A percentile compares a stretch with the other conserved stretches of the same genome.
Conservation (phyloP, 768 basidiomycete species). For the Pholiota conissans region DNA sequence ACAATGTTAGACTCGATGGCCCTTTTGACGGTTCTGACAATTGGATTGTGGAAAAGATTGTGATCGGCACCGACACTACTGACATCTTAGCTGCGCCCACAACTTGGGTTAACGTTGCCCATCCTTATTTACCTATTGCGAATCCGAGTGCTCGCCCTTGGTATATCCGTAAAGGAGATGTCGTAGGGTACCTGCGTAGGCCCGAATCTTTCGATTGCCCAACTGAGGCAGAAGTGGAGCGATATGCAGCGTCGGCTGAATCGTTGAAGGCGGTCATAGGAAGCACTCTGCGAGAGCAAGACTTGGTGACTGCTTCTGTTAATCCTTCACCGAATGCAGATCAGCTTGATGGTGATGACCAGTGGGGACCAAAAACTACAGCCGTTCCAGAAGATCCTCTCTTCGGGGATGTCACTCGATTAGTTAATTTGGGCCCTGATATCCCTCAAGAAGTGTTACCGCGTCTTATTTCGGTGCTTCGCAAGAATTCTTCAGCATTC, state of each 20-base stretch:
- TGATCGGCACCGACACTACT: conserved; percentile 8
- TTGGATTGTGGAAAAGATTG: conserved; percentile 4
- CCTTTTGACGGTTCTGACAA: background rate
- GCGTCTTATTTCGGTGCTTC: background rate
- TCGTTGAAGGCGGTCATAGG: background rate
- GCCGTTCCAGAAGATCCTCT: background rate
- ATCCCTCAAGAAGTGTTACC: background rate
- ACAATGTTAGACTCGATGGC: conserved; percentile 12
- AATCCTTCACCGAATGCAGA: too few species aligned
- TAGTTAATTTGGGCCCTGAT: background rate
- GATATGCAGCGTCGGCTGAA: background rate
- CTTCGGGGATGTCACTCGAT: background rate
- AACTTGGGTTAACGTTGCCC: conserved; percentile 4
- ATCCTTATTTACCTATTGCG: conserved; percentile 8
- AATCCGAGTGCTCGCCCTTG: conserved; percentile 5
- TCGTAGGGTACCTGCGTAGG: background rate
- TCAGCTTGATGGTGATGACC: background rate
- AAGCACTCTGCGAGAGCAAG: background rate
- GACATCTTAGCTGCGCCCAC: conserved; percentile 7
- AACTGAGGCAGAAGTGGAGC: background rate
- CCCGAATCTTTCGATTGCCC: background rate
- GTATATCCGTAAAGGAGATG: conserved; percentile 9
- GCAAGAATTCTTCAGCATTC: background rate
- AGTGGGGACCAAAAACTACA: background rate
- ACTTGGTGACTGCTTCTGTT: background rate